Evolutionary conservation across 1,139 yeast species (phyloP), one percentile per base, ranked within the genome.

Genomic region (Yamadazyma pseudoaaseri): DNA sequence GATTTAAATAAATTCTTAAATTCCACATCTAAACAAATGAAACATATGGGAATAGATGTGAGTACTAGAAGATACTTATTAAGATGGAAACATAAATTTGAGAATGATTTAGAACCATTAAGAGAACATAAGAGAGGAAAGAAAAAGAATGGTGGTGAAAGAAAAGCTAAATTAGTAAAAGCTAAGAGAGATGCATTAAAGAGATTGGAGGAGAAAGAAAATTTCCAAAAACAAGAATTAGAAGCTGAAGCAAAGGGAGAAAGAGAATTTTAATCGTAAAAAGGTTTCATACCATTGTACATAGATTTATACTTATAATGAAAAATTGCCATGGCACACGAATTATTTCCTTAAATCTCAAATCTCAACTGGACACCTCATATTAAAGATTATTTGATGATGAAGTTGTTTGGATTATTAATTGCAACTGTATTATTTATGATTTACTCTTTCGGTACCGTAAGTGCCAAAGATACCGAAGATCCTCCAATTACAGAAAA

Each of bases 111-210:
- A 38, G 75, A 73, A 41, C 73, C 76, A 13, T 65, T 84, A 39
- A 52, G 65, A 44, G 86, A 79, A 52, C 73, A 78, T 47, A 75
- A 74, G 49, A 60, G 70, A 46, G 89, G 94, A 11, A 75, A 67
- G 62, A 90, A 89, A 74, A 81, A 81, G 75, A 70, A 79, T 49
- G 97, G 97, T 25, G 96, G 97, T 54, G 96, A 89, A 61, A 76
- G 96, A 58, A 84, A 81, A 49, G 73, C 84, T 41, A 77, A 73
- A 52, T 81, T 83, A 28, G 79, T 76, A 34, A 61, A 73, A 38
- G 95, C 95, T 13, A 81, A 79, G 57, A 72, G 78, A 65, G 65
- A 69, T 35, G 85, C 86, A n/a, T 72, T 79, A 45, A 66, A 76
- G 47, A 70, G 80, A 51, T 50, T 60, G 39, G 70, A 64, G 45